Conservation (phyloP, 257 asterid species). For the Solanum megistacrolobum region DNA sequence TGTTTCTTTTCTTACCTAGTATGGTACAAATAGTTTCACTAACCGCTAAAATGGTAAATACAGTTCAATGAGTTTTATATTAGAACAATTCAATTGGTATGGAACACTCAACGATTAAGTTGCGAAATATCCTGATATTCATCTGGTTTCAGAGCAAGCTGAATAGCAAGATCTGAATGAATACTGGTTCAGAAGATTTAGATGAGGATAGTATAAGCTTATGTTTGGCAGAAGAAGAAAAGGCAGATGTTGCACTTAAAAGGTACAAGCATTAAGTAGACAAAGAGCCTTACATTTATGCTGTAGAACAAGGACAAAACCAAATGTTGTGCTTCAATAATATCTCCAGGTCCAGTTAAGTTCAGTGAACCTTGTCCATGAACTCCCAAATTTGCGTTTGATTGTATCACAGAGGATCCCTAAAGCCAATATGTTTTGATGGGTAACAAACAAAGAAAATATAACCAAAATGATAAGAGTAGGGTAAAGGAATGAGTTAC, state of each 20-base stretch:
- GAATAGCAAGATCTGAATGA: neutral
- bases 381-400: constrained; percentile 84
- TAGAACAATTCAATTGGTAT: neutral
- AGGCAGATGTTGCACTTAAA: constrained; percentile 2
- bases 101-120: neutral
- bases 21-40: neutral
- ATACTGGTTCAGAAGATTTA: neutral
- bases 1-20: neutral
- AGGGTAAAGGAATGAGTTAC: constrained; percentile 20
- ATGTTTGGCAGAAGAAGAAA: neutral
- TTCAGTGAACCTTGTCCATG: constrained; percentile 94
- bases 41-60: neutral
- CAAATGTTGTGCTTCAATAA: constrained; percentile 86
- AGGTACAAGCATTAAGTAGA: neutral
- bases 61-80: neutral
- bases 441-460: neutral
- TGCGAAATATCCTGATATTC: neutral
- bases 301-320: constrained; percentile 80
- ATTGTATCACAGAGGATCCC: constrained; percentile 87
- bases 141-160: neutral
- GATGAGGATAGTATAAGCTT: neutral
- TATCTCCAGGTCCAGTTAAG: constrained; percentile 81
- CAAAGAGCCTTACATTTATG: constrained; percentile 54
- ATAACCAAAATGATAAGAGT: neutral
- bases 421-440: constrained; percentile 14